Evolutionary conservation across 2,329 filamentous ascomycete genomes (phyloP), one percentile per base, ranked within the genome.

Genomic region (Trichophyton simii): DNA sequence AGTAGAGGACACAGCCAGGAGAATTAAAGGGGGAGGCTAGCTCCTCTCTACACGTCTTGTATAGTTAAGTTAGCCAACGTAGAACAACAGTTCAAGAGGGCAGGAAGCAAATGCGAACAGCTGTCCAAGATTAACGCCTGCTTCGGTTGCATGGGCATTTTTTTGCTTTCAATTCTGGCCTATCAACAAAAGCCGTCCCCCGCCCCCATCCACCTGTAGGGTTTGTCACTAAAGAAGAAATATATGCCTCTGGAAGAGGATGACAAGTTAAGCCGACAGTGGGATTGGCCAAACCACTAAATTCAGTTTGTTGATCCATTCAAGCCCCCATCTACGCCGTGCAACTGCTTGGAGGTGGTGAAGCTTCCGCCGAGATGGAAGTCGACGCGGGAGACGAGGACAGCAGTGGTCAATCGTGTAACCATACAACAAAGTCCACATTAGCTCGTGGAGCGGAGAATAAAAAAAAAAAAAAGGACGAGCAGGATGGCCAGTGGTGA

Each of bases 381-480:
- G 50, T 18, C 50, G 50, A 54, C 28, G n/a, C 22, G 22, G 22
- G 11, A 31, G 28, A 13, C 22, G 13, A 20, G 50, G 50, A 11
- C 28, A 54, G 50, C 22, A 25, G 11, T 54, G 50, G 50, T 48
- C 50, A 54, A 54, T 34, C 22, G 50, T 54, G 50, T 34, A 34
- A 54, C 50, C 50, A 54, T 54, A 54, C 50, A 54, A 54, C n/a
- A 31, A 8, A 28, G 50, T 54, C 50, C 50, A 54, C 50, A 54
- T 54, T 54, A 25, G 22, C 50, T 54, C 50, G 50, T 54, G 50
- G 50, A 54, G 50, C 50, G 50, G 50, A 54, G 50, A 54, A 15
- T 54, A 13, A 52, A 22, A n/a, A 7, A 31, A 31, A 31, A 31
- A 31, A 31, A 7, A 31, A 28, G 3, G 50, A 15, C 28, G 11